Percentiles rank a stretch among this genome's conserved stretches.
Conservation (phyloP, 139 green algal species). For the Chlamydomonas eustigma region DNA sequence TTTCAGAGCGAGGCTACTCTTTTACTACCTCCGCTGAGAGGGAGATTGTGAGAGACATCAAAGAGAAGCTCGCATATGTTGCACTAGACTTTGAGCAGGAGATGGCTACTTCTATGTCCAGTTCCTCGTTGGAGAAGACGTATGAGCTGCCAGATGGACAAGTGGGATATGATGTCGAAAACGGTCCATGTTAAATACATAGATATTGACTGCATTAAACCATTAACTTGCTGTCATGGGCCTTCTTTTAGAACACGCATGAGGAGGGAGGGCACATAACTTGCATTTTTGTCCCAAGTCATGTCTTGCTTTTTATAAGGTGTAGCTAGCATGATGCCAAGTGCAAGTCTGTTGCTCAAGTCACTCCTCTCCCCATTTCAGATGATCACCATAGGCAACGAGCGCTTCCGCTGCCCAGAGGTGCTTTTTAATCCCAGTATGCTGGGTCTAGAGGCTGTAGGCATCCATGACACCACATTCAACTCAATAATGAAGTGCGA, state of each 20-base stretch:
- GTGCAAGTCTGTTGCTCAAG: too few species aligned
- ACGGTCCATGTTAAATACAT: too few species aligned
- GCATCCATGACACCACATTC: conserved; percentile 96
- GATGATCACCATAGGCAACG: conserved; percentile 93
- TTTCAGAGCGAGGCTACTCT: conserved; percentile 88
- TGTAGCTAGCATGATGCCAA: too few species aligned
- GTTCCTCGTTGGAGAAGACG: conserved; percentile 88
- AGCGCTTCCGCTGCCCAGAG: conserved; percentile 96
- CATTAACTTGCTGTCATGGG: too few species aligned
- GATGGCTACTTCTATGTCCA: conserved; percentile 69
- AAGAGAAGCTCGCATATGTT: conserved; percentile 99
- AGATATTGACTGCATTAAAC: too few species aligned
- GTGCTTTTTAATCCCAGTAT: conserved; percentile 93
- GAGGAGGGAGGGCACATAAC: too few species aligned
- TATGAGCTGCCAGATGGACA: conserved; percentile 75
- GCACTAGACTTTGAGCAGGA: conserved; percentile 95
- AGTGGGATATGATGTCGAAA: too few species aligned
- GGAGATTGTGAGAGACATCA: conserved; percentile 99
- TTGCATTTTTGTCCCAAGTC: too few species aligned
- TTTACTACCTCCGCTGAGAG: conserved; percentile 97
- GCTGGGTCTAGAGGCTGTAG: conserved; percentile 84
- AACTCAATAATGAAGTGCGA: conserved; percentile 98
- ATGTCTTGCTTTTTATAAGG: too few species aligned
- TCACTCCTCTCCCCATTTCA: conserved; percentile 48
- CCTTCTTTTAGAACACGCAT: too few species aligned